Conservation (phyloP, 1,284 basidiomycete species). For the Ceratobasidium sp. region DNA sequence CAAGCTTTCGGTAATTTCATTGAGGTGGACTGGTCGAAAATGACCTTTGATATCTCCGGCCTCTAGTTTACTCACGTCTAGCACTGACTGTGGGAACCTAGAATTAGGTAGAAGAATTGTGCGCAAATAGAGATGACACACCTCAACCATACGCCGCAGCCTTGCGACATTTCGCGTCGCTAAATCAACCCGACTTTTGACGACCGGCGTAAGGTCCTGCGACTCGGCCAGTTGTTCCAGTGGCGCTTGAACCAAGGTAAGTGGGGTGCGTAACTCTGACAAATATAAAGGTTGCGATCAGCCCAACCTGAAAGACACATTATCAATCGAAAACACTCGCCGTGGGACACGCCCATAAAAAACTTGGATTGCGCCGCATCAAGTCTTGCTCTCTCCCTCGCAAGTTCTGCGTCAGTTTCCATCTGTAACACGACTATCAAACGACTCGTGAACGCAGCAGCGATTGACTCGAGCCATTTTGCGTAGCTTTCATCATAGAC, state of each 20-base stretch:
- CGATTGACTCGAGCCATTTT: constrained; percentile 46
- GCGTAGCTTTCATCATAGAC: constrained; percentile 49
- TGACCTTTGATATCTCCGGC: constrained; percentile 48
- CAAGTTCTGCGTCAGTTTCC: constrained; percentile 46
- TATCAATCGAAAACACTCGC: not conserved
- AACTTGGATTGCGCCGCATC: constrained; percentile 57
- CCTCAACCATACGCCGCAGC: constrained; percentile 55
- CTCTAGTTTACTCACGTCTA: constrained; percentile 43
- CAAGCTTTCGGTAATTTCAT: constrained; percentile 54
- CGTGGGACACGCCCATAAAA: constrained; percentile 55
- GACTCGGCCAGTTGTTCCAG: constrained; percentile 20
- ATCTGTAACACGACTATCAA: constrained; percentile 45
- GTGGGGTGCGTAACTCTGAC: constrained; percentile 56
- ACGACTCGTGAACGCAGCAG: constrained; percentile 44
- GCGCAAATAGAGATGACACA: constrained; percentile 50
- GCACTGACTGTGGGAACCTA: constrained; percentile 3
- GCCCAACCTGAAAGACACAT: too few relatives aligned
- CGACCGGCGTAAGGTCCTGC: constrained; percentile 43
- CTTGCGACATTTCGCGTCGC: constrained; percentile 55
- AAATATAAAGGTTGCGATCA: not conserved
- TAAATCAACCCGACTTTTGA: constrained; percentile 52
- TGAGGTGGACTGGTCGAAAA: constrained; percentile 54
- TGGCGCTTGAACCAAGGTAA: constrained; percentile 54
- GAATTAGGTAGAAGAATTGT: constrained; percentile 49
- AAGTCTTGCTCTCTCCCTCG: constrained; percentile 53